Base-by-base conservation (phyloP, 2,329 filamentous ascomycete species). In the Alternaria sp. region DNA sequence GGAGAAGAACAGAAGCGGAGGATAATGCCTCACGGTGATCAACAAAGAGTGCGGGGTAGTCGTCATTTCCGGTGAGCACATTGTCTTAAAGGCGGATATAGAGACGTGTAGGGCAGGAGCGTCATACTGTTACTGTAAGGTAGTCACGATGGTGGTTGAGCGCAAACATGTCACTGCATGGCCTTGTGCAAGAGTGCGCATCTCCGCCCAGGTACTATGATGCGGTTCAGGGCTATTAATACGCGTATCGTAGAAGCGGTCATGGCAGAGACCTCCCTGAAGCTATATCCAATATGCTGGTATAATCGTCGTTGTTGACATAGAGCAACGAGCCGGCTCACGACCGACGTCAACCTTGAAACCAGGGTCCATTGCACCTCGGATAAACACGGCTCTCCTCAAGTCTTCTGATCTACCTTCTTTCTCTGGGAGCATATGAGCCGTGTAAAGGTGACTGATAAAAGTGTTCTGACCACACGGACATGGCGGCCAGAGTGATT, bases 31-130 rank as follows among this genome's bases (percentile, higher is more conserved):
- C 44, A 33, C 30, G 5, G 30, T 49, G 44, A 44, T 50, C 14
- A 46, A 60, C 18, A 50, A 20, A 26, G 5, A 18, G 21, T 33
- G 59, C 33, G 45, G 59, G 45, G 33, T 15, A 26, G 41, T n/a
- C 20, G 44, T 58, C 37, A 45, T 20, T 51, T 28, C 28, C 20
- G 33, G 20, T 41, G 20, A 21, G 25, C 50, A 30, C 21, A 21
- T 12, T 26, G 5, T 4, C 14, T 45, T 18, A 6, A 53, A 18
- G 49, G 30, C 15, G 49, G 23, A 23, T 3, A 23, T 44, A 37
- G 45, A 28, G 45, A 10, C 46, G 23, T 14, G 12, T 18, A 26
- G 9, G 47, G 60, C 37, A 58, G 28, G 60, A 23, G 55, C 55
- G 41, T 12, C 30, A 28, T 41, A 21, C 33, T 28, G 26, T 6